Evolutionary conservation across 495 filamentous ascomycete genomes (phyloP), one percentile per base, ranked within the genome.

Genomic region (Venustampulla echinocandica): DNA sequence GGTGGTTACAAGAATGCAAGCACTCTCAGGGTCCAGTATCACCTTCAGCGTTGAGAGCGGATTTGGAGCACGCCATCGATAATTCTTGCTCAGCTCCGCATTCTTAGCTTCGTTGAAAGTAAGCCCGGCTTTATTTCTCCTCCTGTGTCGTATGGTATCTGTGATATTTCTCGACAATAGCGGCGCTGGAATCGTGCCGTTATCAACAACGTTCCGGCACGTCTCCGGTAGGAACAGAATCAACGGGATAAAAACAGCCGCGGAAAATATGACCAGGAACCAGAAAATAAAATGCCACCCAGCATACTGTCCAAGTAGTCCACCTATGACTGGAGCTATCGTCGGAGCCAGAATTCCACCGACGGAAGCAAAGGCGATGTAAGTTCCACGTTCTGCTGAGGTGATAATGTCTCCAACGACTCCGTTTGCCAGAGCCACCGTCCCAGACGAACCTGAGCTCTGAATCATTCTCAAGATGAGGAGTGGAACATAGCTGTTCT

Each of bases 251-350:
- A 82, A 32, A 10, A 71, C 41, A 48, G 76, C 78, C 0, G 65
- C 71, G 4, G 68, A 64, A 23, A 78, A 61, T 17, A 82, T 80
- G 34, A 68, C 56, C 20, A 86, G 61, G 42, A 87, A 82, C 76
- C 77, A 84, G 58, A 86, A 88, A 23, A 83, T 80, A 36, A 65
- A 66, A 20, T 79, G 64, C 83, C 82, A 87, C 1, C 80, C 80
- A 1, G 81, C 62, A 32, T 67, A 80, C 30, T 82, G 65, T 7
- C 67, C 63, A 11, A 87, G 56, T 1, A 78, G 51, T 1, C 81
- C 82, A 10, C 82, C 81, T 4, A 86, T 68, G 13, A 82, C 64
- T 0, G 79, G 79, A 2, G 74, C 75, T 3, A 84, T 46, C 0
- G 74, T 66, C 2, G 78, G 75, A 0, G 74, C 77, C n/a, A 71